Conservation (phyloP, 208 protist genomes). For the Leptomonas pyrrhocoris region DNA sequence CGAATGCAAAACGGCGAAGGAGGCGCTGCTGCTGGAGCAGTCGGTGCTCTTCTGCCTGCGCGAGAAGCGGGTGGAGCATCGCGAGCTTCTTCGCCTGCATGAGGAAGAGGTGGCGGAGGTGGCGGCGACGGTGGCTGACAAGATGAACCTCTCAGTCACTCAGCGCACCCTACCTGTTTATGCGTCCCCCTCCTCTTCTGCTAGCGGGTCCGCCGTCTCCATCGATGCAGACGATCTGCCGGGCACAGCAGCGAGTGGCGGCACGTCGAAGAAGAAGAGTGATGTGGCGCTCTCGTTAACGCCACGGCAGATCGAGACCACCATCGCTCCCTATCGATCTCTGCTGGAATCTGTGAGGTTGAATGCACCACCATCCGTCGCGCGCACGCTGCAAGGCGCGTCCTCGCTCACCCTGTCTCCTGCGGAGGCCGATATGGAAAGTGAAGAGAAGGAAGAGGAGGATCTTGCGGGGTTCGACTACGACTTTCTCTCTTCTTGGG, state of each 20-base stretch:
- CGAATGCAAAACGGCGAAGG: constrained; percentile 48
- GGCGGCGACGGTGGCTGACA: constrained; percentile 36
- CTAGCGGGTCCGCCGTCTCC: no score
- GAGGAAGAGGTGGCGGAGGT: constrained; percentile 42
- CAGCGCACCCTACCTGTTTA: constrained; percentile 25
- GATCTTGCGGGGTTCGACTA: constrained; percentile 9
- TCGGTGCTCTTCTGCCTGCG: constrained; percentile 67
- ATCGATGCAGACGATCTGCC: neutral
- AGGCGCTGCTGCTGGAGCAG: constrained; percentile 78
- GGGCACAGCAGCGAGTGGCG: neutral
- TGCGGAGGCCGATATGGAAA: neutral
- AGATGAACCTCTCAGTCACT: constrained; percentile 41
- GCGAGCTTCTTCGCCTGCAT: constrained; percentile 55
- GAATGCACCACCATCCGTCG: neutral
- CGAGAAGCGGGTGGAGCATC: constrained; percentile 52
- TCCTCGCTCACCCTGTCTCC: neutral
- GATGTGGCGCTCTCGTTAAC: constrained; percentile 1
- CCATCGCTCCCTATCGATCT: constrained; percentile 5
- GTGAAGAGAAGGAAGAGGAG: constrained; percentile 27
- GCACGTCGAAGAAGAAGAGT: neutral
- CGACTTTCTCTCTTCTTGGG: constrained; percentile 14
- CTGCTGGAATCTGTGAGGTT: constrained; percentile 3
- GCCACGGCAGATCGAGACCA: constrained; percentile 1
- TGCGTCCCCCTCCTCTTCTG: neutral
- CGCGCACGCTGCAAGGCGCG: neutral